Evolutionary conservation across 1,284 basidiomycete genomes (phyloP), one percentile per base, ranked within the genome.

Genomic region (Moesziomyces aphidis): DNA sequence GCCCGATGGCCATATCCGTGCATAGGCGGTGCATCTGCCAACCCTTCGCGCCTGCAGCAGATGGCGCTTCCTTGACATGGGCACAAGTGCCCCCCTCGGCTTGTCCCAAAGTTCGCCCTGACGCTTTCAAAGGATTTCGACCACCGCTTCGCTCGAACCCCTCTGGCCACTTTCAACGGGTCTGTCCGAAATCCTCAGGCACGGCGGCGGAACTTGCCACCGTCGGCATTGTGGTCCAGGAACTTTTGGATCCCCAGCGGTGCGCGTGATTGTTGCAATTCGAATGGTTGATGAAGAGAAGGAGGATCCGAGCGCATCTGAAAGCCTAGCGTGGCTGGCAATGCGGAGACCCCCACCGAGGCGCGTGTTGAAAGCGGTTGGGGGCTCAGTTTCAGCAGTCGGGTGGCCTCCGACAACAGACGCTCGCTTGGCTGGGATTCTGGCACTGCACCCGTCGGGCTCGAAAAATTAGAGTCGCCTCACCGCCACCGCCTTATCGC

Each of bases 401-500:
- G 39, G 39, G 19, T 19, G 15, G 39, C 39, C n/a, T 42, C 39
- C 39, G 39, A 42, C 31, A 34, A 34, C 31, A 19, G 39, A 4
- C 13, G 5, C 31, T 13, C 31, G 31, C 13, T 34, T 34, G 2
- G 31, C 11, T 34, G 31, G 31, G 10, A 34, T 34, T 34, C 31
- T 10, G 31, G 31, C 31, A 34, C 10, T 34, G 31, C 13, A 13
- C 31, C 31, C 11, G 13, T 11, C 31, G 10, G 31, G 10, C 39
- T 42, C 26, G 39, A 11, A 42, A 42, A 42, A 19, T 19, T 42
- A 42, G 39, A 42, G 39, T 42, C 10, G 39, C 39, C 19, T 19
- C 39, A 42, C 39, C 39, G 39, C 39, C 39, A 42, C 39, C 39
- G 39, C 39, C 39, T 42, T 42, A 42, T 42, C 39, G 39, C 39